phyloP scores from a whole-genome alignment of 2,329 filamentous ascomycete genomes.

The Arthrobotrys musiformis region DNA sequence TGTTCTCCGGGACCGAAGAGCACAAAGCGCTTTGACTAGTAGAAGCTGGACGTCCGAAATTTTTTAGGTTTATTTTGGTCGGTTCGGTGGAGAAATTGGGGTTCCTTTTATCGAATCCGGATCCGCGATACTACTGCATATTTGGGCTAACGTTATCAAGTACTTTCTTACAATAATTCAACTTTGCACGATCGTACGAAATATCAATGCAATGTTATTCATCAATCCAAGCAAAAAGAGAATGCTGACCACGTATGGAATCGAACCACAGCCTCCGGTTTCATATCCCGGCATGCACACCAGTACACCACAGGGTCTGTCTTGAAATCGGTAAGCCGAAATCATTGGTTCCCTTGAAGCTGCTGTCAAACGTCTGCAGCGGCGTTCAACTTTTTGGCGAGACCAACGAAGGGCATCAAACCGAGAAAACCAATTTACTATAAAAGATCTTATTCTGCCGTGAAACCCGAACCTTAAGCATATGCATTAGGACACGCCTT shows the following conservation, averaged over 20 bases:
- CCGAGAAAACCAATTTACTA: too few species aligned
- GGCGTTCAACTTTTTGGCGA: too few species aligned
- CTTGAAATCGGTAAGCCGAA: not conserved
- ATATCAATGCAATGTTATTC: not conserved
- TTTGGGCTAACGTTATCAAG: not conserved
- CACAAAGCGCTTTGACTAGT: not conserved
- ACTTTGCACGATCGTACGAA: not conserved
- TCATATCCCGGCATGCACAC: not conserved
- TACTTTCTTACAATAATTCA: too few species aligned
- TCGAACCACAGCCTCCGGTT: constrained; percentile 18
- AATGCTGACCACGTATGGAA: constrained; percentile 19
- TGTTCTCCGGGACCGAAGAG: not conserved
- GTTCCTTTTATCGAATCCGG: not conserved
- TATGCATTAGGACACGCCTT: too few species aligned
- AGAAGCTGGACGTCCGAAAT: not conserved
- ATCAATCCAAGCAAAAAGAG: not conserved
- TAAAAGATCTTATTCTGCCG: not conserved
- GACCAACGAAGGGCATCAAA: not conserved
- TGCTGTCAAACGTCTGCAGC: not conserved
- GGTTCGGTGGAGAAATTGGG: not conserved
- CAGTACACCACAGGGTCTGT: constrained; percentile 24
- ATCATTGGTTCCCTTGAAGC: not conserved
- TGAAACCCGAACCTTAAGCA: not conserved
- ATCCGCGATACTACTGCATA: too few species aligned
- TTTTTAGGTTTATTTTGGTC: not conserved